Percentiles rank a stretch among this genome's conserved stretches.
phyloP scores from a whole-genome alignment of 805 yeast genomes.

The Yarrowia yakushimensis region DNA sequence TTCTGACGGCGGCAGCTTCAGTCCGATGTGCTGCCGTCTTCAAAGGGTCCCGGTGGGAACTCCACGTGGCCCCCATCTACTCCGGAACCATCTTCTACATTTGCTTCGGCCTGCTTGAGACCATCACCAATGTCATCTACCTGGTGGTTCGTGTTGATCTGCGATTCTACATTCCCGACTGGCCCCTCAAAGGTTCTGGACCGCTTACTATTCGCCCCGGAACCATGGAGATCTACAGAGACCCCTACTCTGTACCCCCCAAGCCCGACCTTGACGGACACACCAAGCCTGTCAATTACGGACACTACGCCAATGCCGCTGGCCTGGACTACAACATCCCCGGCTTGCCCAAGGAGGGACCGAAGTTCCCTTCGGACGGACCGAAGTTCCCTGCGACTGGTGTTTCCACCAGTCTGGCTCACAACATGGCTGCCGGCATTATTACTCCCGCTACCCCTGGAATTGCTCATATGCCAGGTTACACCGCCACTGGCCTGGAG shows the following conservation, averaged over 20 bases:
- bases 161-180: conserved; percentile 76
- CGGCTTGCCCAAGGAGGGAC: conserved; percentile 4
- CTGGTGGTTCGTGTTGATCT: conserved; percentile 67
- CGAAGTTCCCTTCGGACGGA: neutral
- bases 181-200: conserved; percentile 38
- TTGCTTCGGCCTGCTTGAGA: conserved; percentile 66
- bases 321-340: conserved; percentile 8
- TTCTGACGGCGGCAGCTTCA: conserved; percentile 5
- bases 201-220: conserved; percentile 9
- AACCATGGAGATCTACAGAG: conserved; percentile 17
- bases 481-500: conserved; percentile 17
- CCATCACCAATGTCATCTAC: conserved; percentile 53
- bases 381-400: neutral
- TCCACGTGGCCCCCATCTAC: conserved; percentile 10
- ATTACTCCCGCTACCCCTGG: conserved; percentile 12
- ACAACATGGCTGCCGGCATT: conserved; percentile 2
- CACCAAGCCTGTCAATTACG: neutral
- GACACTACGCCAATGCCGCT: conserved; percentile 13
- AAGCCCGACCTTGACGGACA: neutral
- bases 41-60: neutral
- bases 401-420: neutral
- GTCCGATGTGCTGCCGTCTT: conserved; percentile 13
- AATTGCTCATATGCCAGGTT: conserved; percentile 8
- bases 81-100: conserved; percentile 49
- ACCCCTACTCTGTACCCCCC: conserved; percentile 5